Evolutionary conservation across 306 rosid genomes (phyloP).

Genomic region (Glycine latifolia): DNA sequence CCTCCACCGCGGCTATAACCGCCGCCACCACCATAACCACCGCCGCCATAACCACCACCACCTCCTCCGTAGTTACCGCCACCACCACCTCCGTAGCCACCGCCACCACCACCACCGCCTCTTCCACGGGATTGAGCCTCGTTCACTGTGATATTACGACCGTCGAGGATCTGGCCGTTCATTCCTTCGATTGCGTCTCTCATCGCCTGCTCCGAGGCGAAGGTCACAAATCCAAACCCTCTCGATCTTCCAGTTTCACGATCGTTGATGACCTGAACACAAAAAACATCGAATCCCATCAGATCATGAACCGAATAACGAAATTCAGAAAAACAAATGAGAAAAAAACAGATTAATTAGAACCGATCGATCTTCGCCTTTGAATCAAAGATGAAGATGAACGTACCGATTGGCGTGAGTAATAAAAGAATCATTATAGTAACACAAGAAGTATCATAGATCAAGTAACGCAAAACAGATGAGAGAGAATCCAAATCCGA

Average conservation of each 20-base stretch:
- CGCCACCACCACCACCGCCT: conserved; percentile 64
- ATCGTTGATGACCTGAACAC: conserved; percentile 78
- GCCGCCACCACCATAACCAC: conserved; percentile 53
- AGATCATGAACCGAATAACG: conserved; percentile 32
- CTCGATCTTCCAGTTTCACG: conserved; percentile 97
- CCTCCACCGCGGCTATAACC: conserved; percentile 42
- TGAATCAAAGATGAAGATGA: conserved; percentile 75
- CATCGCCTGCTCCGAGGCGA: conserved; percentile 76
- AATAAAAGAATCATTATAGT: conserved; percentile 72
- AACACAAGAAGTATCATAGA: conserved; percentile 70
- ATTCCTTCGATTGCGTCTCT: conserved; percentile 82
- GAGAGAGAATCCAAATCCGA: conserved; percentile 68
- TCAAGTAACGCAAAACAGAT: conserved; percentile 83
- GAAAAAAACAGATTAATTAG: not conserved
- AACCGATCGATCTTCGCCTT: conserved; percentile 96
- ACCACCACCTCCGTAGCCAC: conserved; percentile 43
- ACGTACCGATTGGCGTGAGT: conserved; percentile 91
- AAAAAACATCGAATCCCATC: not conserved
- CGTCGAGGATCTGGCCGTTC: conserved; percentile 90
- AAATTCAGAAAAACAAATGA: too few species aligned
- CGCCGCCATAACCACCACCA: too few species aligned
- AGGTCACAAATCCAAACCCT: conserved; percentile 94
- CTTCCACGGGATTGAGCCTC: conserved; percentile 89
- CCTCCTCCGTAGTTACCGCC: conserved; percentile 54
- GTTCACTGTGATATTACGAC: conserved; percentile 91